A percentile compares a stretch with the other conserved stretches of the same genome.
Evolutionary conservation across 2,329 filamentous ascomycete species (phyloP).

Genomic region (Colletotrichum tofieldiae): DNA sequence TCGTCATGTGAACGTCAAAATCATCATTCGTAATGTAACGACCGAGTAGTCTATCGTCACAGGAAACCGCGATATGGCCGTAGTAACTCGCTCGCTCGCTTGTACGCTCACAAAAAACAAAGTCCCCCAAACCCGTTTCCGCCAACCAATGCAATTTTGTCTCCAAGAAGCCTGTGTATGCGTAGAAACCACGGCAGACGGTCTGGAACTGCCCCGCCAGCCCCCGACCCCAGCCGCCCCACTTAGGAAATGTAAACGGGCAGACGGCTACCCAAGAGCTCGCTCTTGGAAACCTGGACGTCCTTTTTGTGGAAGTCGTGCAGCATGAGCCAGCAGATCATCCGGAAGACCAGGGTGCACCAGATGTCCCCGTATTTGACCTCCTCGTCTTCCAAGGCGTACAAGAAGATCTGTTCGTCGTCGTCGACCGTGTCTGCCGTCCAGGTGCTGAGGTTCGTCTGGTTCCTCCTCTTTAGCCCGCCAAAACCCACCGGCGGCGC

Average conservation of each 20-base stretch:
- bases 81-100: neutral
- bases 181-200: neutral
- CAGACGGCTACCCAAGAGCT: conserved; percentile 68
- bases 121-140: neutral
- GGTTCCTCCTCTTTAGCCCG: conserved; percentile 5
- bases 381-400: neutral
- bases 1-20: neutral
- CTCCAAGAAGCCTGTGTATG: conserved; percentile 4
- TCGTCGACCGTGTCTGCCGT: conserved; percentile 23
- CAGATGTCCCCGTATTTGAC: conserved; percentile 62
- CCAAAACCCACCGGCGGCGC: neutral
- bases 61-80: neutral
- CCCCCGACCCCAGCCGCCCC: neutral
- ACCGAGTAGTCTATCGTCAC: neutral
- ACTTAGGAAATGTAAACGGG: conserved; percentile 66
- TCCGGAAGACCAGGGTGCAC: conserved; percentile 69
- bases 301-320: conserved; percentile 72
- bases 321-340: conserved; percentile 72
- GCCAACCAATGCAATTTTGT: neutral
- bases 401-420: conserved; percentile 5
- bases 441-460: conserved; percentile 13
- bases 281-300: conserved; percentile 67
- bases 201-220: neutral
- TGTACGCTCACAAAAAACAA: neutral
- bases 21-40: conserved; percentile 11